Evolutionary conservation across 2,329 filamentous ascomycete species (phyloP), one percentile per base, ranked within the genome.

Genomic region (Verticillium nonalfalfae): DNA sequence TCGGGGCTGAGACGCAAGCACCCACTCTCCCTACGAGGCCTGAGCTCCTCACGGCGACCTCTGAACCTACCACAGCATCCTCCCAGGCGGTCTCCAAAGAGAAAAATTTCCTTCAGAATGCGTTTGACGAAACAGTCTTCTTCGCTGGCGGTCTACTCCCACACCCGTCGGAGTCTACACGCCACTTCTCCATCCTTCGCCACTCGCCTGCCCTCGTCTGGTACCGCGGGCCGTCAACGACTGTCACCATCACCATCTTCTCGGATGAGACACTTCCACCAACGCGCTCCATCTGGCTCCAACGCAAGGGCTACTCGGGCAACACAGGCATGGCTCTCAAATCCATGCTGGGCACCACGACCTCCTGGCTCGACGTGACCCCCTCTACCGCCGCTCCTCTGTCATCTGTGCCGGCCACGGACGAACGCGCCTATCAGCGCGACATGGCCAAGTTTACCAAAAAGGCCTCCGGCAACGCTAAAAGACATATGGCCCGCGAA

Each of bases 301-400:
- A 91, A 74, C 81, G 81, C 62, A 88, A 86, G 65, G 89, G 88
- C 2, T 90, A 79, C 74, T 86, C 85, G 0, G 89, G 89, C 4
- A 87, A 87, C 68, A 80, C 86, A 57, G 89, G 89, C 18, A 89
- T 91, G 83, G 80, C 80, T 7, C 75, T 87, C 34, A 89, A 88
- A 69, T 83, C 86, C 0, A 71, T 90, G 1, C 74, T 90, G 39
- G 83, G 86, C 7, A 79, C 81, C 0, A 84, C 80, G 13, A 78
- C 79, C 7, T 79, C 75, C 66, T 91, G 89, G 88, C 76, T 90
- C 13, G 81, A 91, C 62, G 87, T 90, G 2, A 91, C 89, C 0
- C 89, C 89, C 0, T 75, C 76, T 0, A 72, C 78, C 1, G 76
- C 77, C 26, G 78, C 83, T 0, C 68, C 71, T 0, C 67, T 78